Evolutionary conservation across 257 asterid genomes (phyloP).

Genomic region (Scutellaria baicalensis): DNA sequence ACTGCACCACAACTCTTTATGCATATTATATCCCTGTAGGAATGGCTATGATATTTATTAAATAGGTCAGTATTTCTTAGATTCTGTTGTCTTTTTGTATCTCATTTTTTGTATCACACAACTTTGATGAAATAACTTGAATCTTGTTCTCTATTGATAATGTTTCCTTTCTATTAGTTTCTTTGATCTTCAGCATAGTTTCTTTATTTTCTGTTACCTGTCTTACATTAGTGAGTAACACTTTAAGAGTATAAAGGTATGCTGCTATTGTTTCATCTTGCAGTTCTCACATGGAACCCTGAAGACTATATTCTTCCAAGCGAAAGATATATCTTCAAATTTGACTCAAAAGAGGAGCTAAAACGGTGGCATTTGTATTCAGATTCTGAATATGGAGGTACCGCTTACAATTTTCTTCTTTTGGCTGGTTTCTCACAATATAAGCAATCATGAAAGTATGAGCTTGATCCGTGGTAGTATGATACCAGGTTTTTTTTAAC

Average conservation of each 20-base stretch:
- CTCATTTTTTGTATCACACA: neutral
- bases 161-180: neutral
- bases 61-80: neutral
- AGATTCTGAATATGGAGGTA: conserved; percentile 98
- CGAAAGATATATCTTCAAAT: conserved; percentile 64
- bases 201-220: neutral
- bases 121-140: neutral
- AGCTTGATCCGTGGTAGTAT: neutral
- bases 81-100: neutral
- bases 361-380: conserved; percentile 90
- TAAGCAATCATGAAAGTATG: neutral
- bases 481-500: neutral
- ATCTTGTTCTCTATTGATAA: neutral
- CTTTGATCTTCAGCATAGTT: neutral
- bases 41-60: neutral
- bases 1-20: no score
- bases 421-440: neutral
- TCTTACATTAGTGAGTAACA: neutral
- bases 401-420: neutral
- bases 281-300: conserved; percentile 80
- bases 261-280: conserved; percentile 14
- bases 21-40: neutral
- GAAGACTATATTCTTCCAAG: conserved; percentile 87
- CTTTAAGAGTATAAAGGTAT: neutral
- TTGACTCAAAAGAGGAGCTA: conserved; percentile 75